Evolutionary conservation across 1,139 yeast genomes (phyloP), one percentile per base, ranked within the genome.

Genomic region (Debaryomyces nepalensis): DNA sequence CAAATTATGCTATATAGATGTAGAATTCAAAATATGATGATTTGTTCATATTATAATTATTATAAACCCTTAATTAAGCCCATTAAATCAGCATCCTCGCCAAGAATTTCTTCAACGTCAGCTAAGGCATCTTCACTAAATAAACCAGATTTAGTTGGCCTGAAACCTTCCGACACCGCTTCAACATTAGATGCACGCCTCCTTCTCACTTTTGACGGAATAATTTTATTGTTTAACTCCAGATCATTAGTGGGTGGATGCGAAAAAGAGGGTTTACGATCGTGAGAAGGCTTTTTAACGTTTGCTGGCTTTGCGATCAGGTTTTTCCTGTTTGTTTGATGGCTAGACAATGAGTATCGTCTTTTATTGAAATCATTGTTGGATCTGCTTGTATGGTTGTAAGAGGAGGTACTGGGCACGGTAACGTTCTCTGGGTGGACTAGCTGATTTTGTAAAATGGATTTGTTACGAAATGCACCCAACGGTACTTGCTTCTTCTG

Each of bases 381-480:
- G 29, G 56, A 47, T 27, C 50, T 50, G 39, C 51, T 56, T 22
- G 62, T 56, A 26, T 59, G 61, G 35, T 58, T 58, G 44, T 57
- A 62, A 11, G 31, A 40, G 5, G 42, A 34, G 34, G 51, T 46
- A 33, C 50, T 53, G 7, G 50, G 52, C 24, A 57, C 44, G n/a
- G 66, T 50, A 19, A 53, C 54, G 32, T 54, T 59, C 16, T 62
- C 56, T 2, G 63, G 53, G 23, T 54, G 61, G 40, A 53, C 46
- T 15, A 57, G 44, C 4, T 64, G 42, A 36, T 64, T 63, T 33
- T 68, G 68, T 29, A 72, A 54, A 19, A 77, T 61, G 4, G 90
- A 87, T 56, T 88, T 85, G 63, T 89, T 90, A 54, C 97, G 73
- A 60, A 90, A 90, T 1, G 97, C 97, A 4, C 95, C 88, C 31